phyloP scores from a whole-genome alignment of 73 alveolate species.

The Uronychia binucleata region DNA sequence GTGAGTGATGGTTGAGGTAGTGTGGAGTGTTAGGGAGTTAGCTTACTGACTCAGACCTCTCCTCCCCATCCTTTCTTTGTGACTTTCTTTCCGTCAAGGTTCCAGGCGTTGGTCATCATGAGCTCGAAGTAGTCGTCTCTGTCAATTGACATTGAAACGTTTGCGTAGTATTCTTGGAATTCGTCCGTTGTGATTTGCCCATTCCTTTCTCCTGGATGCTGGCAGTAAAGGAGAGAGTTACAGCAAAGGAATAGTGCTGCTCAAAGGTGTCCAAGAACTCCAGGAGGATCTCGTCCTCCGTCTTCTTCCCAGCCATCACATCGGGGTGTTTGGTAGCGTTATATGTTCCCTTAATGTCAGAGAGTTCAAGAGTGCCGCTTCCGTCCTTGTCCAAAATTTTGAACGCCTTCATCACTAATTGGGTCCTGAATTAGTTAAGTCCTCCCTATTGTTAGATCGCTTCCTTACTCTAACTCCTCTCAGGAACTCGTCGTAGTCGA shows the following conservation, averaged over 20 bases:
- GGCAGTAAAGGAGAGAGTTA: neutral
- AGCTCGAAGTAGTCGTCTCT: conserved; percentile 83
- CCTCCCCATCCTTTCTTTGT: conserved; percentile 36
- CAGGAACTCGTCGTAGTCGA: conserved; percentile 85
- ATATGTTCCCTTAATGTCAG: conserved; percentile 71
- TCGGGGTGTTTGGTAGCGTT: conserved; percentile 85
- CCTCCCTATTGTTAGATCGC: conserved; percentile 37
- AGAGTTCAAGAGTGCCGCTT: conserved; percentile 71
- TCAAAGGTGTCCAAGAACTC: conserved; percentile 90
- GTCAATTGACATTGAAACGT: conserved; percentile 71
- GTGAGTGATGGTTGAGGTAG: no score
- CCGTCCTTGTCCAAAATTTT: conserved; percentile 65
- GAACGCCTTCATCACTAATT: conserved; percentile 76
- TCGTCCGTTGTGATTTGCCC: conserved; percentile 68
- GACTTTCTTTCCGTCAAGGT: conserved; percentile 27
- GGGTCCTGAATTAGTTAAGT: conserved; percentile 77
- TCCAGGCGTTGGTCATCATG: conserved; percentile 86
- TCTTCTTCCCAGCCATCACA: conserved; percentile 77
- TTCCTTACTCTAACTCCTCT: conserved; percentile 56
- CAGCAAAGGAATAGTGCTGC: conserved; percentile 63
- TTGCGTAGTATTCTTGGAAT: conserved; percentile 78
- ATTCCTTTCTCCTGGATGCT: conserved; percentile 69
- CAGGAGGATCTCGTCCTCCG: conserved; percentile 77
- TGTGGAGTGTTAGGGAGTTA: no score
- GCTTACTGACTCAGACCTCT: neutral